Percentiles rank a stretch among this genome's conserved stretches.
These are phyloP conservation scores for Thelonectria rubi DNA, from an alignment of 2,329 filamentous ascomycete genomes.

Conservation along the genomic window DNA sequence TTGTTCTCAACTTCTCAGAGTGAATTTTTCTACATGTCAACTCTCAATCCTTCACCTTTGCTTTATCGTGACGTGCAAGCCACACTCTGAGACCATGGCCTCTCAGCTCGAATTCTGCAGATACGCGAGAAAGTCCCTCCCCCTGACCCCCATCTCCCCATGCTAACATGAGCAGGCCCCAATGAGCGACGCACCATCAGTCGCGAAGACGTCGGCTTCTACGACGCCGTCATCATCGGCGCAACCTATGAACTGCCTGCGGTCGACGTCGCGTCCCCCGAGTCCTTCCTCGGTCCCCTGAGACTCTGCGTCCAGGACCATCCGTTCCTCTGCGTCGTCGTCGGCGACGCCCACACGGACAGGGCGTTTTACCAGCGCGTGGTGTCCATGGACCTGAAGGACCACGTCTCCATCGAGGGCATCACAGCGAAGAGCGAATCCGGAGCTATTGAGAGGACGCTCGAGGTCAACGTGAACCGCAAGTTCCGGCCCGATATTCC, in stretches of 20 bases:
- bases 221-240: slow-evolving; percentile 11
- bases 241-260: slow-evolving; percentile 6
- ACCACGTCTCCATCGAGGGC: slow-evolving; percentile 31
- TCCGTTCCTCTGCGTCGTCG: slow-evolving; percentile 34
- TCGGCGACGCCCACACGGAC: slow-evolving; percentile 33
- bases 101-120: neutral
- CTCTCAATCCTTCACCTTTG: no score
- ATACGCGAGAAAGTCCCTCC: neutral
- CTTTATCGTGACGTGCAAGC: no score
- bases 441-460: slow-evolving; percentile 19
- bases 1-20: no score
- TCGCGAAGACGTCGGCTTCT: slow-evolving; percentile 14
- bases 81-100: neutral
- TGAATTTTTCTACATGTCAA: no score
- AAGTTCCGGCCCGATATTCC: slow-evolving; percentile 31
- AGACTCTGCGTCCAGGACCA: slow-evolving; percentile 31
- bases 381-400: slow-evolving; percentile 24
- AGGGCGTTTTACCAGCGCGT: slow-evolving; percentile 37
- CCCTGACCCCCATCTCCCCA: neutral
- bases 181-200: slow-evolving; percentile 12
- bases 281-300: slow-evolving; percentile 30
- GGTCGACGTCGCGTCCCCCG: neutral
- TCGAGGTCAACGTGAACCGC: slow-evolving; percentile 29
- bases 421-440: neutral
- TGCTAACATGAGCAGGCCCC: neutral